These are phyloP conservation scores for Xylariaceae sp. DNA, from an alignment of 2,329 filamentous ascomycete species.

Conservation along the genomic window DNA sequence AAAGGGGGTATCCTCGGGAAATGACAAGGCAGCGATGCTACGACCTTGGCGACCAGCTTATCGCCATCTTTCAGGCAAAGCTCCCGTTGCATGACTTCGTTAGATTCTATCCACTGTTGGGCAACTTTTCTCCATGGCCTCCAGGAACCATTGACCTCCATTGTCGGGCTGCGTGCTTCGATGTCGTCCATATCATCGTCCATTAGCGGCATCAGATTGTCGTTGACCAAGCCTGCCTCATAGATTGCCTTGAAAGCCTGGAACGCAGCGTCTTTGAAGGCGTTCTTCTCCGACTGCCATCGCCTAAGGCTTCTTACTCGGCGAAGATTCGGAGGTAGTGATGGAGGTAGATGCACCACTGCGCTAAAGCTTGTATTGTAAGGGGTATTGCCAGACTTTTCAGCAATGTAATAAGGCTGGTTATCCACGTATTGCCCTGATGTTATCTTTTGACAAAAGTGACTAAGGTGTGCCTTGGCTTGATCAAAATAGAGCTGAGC, in stretches of 20 bases:
- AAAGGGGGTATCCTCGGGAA: conserved; percentile 36
- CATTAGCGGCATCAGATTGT: conserved; percentile 65
- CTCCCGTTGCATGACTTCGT: conserved; percentile 29
- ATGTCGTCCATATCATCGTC: conserved; percentile 36
- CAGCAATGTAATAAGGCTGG: conserved; percentile 61
- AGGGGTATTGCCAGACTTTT: conserved; percentile 29
- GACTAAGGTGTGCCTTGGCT: conserved; percentile 68
- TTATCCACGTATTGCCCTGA: conserved; percentile 55
- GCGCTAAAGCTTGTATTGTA: conserved; percentile 40
- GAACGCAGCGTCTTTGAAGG: conserved; percentile 76
- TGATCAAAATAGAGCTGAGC: conserved; percentile 68
- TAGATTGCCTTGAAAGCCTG: conserved; percentile 70
- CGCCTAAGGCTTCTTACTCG: conserved; percentile 41
- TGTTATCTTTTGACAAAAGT: conserved; percentile 67
- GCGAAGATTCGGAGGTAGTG: conserved; percentile 58
- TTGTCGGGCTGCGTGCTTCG: conserved; percentile 34
- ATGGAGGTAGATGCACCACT: conserved; percentile 64
- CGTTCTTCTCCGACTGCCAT: conserved; percentile 70
- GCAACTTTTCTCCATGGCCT: conserved; percentile 45
- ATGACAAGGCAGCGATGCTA: conserved; percentile 39
- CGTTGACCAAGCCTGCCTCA: conserved; percentile 64
- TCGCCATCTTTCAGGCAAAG: conserved; percentile 34
- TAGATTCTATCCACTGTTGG: conserved; percentile 37
- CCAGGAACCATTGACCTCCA: conserved; percentile 35
- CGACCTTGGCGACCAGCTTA: conserved; percentile 34